Base-by-base conservation (phyloP, 2,329 filamentous ascomycete genomes). In the Plenodomus tracheiphilus region DNA sequence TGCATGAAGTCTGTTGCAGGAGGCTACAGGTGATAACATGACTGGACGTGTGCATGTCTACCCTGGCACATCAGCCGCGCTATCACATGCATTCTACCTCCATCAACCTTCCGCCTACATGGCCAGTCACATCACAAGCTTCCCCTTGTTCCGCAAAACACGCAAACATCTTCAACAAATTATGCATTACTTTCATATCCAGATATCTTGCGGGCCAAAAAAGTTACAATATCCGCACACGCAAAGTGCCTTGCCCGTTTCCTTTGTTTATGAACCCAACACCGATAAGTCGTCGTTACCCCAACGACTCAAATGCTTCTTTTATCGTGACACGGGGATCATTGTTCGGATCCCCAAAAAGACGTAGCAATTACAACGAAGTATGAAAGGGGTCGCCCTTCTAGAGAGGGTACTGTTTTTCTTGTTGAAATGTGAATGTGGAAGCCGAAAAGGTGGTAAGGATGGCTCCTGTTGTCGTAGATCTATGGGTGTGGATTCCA, bases 321-420 rank as follows among this genome's bases (percentile, higher is more conserved):
- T 57, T 57, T 47, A 58, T 59, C 56, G 50, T 59, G 47, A 59
- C 51, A 59, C 49, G 46, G 51, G 56, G 52, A 45, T 43, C 41
- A 41, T 20, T 38, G 49, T 6, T 39, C 35, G 36, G 17, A 34
- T 51, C 54, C 56, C 45, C 28, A 32, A 32, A 52, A 46, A 44
- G 46, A 58, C 56, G 46, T 59, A 47, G 39, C 48, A 54, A 59
- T 59, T 59, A 59, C 56, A 59, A 59, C 25, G 46, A 56, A 41
- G 54, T 56, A 59, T 49, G 44, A 52, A 58, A 59, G 47, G 28
- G 28, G 28, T 45, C 44, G 35, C 22, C 37, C 43, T 40, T 37
- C 34, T 28, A 43, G 36, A 43, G 39, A 43, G 49, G 42, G 45
- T 10, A 21, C 36, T 37, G 43, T 41, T 47, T n/a, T 17, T 30